Evolutionary conservation across 2,329 filamentous ascomycete species (phyloP).

Genomic region (Mariannaea elegans): DNA sequence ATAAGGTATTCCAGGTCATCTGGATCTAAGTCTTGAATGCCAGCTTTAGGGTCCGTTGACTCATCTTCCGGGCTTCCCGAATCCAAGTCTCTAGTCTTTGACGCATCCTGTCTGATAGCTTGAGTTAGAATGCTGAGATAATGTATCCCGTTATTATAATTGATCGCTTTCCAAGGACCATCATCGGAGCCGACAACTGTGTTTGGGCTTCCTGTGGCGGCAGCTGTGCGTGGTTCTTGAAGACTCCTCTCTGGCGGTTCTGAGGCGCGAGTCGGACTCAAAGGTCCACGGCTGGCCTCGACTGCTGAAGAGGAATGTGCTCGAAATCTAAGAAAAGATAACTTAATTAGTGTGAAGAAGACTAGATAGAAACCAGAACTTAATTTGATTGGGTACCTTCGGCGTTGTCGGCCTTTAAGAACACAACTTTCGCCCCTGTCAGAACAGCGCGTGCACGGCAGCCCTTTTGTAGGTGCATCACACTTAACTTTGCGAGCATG

Average conservation of each 20-base stretch:
- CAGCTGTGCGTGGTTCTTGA: background rate
- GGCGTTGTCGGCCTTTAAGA: conserved; percentile 6
- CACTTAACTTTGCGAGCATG: conserved; percentile 14
- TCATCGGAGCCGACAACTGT: background rate
- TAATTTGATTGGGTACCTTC: too few relatives aligned
- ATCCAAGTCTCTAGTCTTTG: background rate
- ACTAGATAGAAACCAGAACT: too few relatives aligned
- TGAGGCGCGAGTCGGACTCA: background rate
- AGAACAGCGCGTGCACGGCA: conserved; percentile 7
- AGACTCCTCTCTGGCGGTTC: background rate
- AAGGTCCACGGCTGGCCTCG: background rate
- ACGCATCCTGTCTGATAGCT: background rate
- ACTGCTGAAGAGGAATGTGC: background rate
- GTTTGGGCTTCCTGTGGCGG: background rate
- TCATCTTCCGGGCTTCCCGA: background rate
- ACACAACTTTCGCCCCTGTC: conserved; percentile 9
- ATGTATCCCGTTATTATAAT: conserved; percentile 15
- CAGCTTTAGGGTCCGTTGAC: background rate
- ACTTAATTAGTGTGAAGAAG: too few relatives aligned
- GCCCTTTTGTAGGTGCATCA: conserved; percentile 5
- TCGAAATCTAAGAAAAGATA: conserved; percentile 10
- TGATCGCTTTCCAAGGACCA: conserved; percentile 1
- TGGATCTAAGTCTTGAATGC: conserved; percentile 2
- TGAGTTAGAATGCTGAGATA: conserved; percentile 12
- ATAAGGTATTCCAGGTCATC: conserved; percentile 10